Evolutionary conservation across 2,329 filamentous ascomycete species (phyloP).

Genomic region (Trichoderma breve): DNA sequence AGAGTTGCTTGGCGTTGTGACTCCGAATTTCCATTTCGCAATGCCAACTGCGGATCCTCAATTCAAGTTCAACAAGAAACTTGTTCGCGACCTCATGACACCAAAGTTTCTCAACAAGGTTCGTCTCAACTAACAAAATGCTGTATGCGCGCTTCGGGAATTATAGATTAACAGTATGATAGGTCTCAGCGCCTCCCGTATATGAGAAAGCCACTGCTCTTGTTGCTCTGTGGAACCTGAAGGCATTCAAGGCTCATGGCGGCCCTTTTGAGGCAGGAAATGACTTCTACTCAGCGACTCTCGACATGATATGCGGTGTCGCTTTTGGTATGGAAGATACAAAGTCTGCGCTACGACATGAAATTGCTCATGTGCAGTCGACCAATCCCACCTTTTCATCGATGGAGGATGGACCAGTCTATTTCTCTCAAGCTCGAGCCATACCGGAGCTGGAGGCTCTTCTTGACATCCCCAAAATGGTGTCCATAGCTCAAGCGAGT

Average conservation of each 20-base stretch:
- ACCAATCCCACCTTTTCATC: not conserved
- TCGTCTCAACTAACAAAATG: not conserved
- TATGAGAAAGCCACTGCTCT: slow-evolving; percentile 33
- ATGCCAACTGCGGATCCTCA: slow-evolving; percentile 34
- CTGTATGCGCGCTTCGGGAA: too few species aligned
- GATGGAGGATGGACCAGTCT: slow-evolving; percentile 7
- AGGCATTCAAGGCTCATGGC: slow-evolving; percentile 29
- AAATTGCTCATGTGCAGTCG: slow-evolving; percentile 20
- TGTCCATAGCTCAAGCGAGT: slow-evolving; percentile 27
- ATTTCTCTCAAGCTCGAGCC: slow-evolving; percentile 22
- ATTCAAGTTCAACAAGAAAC: slow-evolving; percentile 34
- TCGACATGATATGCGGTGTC: slow-evolving; percentile 38
- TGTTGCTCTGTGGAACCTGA: slow-evolving; percentile 36
- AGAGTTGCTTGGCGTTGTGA: slow-evolving; percentile 27
- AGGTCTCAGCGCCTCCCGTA: slow-evolving; percentile 38
- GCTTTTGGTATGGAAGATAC: slow-evolving; percentile 33
- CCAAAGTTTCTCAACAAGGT: slow-evolving; percentile 35
- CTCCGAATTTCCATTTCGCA: slow-evolving; percentile 34
- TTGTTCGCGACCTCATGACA: slow-evolving; percentile 39
- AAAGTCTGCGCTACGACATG: slow-evolving; percentile 23
- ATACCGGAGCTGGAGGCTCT: slow-evolving; percentile 26
- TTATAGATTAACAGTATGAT: not conserved
- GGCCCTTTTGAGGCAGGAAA: slow-evolving; percentile 33
- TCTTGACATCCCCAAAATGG: slow-evolving; percentile 29
- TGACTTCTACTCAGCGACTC: slow-evolving; percentile 34